These are phyloP conservation scores for Yamadazyma sp. DNA, from an alignment of 1,139 yeast genomes.

Conservation along the genomic window DNA sequence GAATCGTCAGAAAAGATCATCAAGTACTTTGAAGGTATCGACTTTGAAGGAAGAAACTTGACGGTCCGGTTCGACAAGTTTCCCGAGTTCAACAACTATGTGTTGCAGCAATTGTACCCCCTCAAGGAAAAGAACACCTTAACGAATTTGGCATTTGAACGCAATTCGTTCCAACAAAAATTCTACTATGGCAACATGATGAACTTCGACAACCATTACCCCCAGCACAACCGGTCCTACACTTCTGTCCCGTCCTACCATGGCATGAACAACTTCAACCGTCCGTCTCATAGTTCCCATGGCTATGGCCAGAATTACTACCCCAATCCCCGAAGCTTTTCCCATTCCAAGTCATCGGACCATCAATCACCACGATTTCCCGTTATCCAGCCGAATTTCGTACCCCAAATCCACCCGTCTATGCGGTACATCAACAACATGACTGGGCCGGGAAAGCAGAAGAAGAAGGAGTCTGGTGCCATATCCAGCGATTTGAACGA, in stretches of 20 bases:
- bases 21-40: conserved; percentile 45
- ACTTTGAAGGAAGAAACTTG: conserved; percentile 57
- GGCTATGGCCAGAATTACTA: not conserved
- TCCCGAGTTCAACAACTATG: conserved; percentile 41
- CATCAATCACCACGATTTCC: conserved; percentile 15
- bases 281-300: not conserved
- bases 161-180: conserved; percentile 36
- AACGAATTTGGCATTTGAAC: conserved; percentile 33
- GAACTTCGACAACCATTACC: conserved; percentile 3
- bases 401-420: conserved; percentile 19
- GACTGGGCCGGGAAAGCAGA: conserved; percentile 11
- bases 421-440: conserved; percentile 15
- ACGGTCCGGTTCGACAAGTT: conserved; percentile 60
- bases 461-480: conserved; percentile 5
- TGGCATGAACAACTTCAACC: not conserved
- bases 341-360: not conserved
- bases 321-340: not conserved
- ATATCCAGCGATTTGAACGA: conserved; percentile 17
- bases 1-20: conserved; percentile 55
- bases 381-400: conserved; percentile 16
- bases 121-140: conserved; percentile 15
- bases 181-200: conserved; percentile 26
- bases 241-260: no score
- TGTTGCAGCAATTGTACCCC: conserved; percentile 29
- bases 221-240: conserved; percentile 3